phyloP scores from a whole-genome alignment of 495 filamentous ascomycete genomes.

The Apodospora peruviana region DNA sequence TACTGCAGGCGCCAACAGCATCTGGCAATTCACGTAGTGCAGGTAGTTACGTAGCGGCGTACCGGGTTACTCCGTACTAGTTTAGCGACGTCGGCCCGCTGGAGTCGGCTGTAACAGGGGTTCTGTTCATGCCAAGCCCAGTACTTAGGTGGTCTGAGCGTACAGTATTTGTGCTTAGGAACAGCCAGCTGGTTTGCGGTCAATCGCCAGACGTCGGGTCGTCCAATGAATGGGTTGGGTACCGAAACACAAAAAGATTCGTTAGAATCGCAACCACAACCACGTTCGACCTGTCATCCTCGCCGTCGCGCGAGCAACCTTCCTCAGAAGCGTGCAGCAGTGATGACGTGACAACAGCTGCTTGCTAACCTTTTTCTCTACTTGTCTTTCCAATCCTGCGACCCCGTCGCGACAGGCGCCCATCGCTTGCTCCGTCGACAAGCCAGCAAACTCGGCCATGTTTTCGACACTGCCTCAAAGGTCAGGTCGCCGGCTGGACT shows the following conservation, averaged over 20 bases:
- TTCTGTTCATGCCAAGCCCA: no score
- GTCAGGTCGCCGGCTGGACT: constrained; percentile 45
- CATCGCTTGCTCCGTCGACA: constrained; percentile 4
- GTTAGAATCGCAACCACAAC: no score
- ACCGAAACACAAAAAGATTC: not conserved
- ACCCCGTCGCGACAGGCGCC: constrained; percentile 5
- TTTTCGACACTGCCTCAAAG: constrained; percentile 20
- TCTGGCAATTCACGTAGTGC: no score
- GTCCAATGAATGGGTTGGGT: not conserved
- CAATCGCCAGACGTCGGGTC: constrained; percentile 11
- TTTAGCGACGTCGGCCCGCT: no score
- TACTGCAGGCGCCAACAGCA: no score
- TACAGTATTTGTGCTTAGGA: not conserved
- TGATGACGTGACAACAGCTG: constrained; percentile 30
- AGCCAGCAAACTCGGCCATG: constrained; percentile 23
- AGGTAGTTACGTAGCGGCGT: no score
- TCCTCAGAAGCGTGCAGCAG: constrained; percentile 14
- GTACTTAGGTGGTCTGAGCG: constrained; percentile 6
- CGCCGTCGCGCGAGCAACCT: constrained; percentile 18
- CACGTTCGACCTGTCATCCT: constrained; percentile 12
- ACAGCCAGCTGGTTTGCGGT: not conserved
- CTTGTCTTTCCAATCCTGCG: not conserved
- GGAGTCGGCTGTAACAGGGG: no score
- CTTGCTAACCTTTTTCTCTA: constrained; percentile 3
- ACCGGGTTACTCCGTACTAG: no score